Evolutionary conservation across 371 early-diverging fungal species (phyloP), one percentile per base, ranked within the genome.

Genomic region (Mortierella sp.): DNA sequence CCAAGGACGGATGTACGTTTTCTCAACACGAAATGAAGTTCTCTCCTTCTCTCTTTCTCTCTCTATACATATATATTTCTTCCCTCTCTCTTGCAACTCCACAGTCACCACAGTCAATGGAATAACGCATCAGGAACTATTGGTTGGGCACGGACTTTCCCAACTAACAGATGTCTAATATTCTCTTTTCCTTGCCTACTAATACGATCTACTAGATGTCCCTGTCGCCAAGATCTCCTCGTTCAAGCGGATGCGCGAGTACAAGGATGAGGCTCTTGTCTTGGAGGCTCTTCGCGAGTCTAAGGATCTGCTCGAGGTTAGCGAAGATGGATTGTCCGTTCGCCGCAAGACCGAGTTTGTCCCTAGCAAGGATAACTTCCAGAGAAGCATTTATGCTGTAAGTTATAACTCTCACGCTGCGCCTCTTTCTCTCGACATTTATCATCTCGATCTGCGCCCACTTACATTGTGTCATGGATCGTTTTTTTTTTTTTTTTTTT

Each of bases 201-300:
- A 23, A 30, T 12, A n/a, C n/a, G 19, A 53, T 43, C 16, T 7
- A 46, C 57, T 56, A 89, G 89, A 84, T 84, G 84, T 92, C 37
- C 66, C 83, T 21, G 81, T 93, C 23, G 69, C 76, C 18, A 83
- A 82, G 14, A 84, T 93, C 57, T 86, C 89, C 16, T 82, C 84
- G 45, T 93, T 93, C 84, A 92, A 91, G 83, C 86, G 88, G 56
- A 90, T 93, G 88, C 82, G 86, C 64, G 85, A 85, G 73, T 83
- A 89, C 60, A 83, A 84, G 52, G 91, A 90, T 61, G 68, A 77
- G 21, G 82, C 79, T 18, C 51, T 82, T 60, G 80, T 92, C 61
- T 81, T 86, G 51, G 85, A 82, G 48, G 93, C 92, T 12, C 70
- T 93, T 14, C 84, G 82, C 45, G 86, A 85, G 60, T 80, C 77